Base-by-base conservation (phyloP, 768 basidiomycete species). In the Tephrocybe rancida region DNA sequence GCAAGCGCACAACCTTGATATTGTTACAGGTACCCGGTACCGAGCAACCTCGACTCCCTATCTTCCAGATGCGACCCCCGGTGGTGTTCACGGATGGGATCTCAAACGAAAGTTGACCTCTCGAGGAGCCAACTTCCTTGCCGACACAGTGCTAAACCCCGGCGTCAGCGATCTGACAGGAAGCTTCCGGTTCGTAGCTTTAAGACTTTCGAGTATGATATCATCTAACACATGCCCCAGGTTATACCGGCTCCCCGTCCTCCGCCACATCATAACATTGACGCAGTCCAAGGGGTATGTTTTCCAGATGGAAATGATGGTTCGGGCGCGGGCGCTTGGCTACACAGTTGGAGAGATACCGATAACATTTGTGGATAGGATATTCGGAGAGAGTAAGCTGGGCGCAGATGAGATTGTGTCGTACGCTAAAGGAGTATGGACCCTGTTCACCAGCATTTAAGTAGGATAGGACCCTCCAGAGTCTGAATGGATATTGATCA, bases 301-400 rank as follows among this genome's bases (percentile, higher is more conserved):
- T 26, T 95, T 96, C 76, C 94, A 96, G 77, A 96, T 96, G 94
- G 94, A 96, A 68, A 96, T 95, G 88, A 95, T 95, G 82, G 94
- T 93, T 18, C 83, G 94, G 1, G 94, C 94, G 4, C 81, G 86
- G 19, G 84, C 89, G 1, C 72, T 92, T 50, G 92, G 91, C 5
- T 95, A 93, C 70, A 84, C 80, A 3, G 85, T 96, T 0, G 94
- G 92, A 3, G 94, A 96, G 68, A 82, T 96, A 22, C 94, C 94
- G 1, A 96, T 96, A 57, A 96, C 93, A 2, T 96, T 96, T 63
- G 94, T 95, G 41, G 94, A 96, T 72, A 83, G 94, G 32, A 87
- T 96, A 64, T 95, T 89, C 67, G 94, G 94, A 0, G 92, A 95
- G 72, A 94, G 92, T 69, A 96, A 96, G 72, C 77, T 96, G 39